Base-by-base conservation (phyloP, 495 filamentous ascomycete species). In the Neurospora sp. region DNA sequence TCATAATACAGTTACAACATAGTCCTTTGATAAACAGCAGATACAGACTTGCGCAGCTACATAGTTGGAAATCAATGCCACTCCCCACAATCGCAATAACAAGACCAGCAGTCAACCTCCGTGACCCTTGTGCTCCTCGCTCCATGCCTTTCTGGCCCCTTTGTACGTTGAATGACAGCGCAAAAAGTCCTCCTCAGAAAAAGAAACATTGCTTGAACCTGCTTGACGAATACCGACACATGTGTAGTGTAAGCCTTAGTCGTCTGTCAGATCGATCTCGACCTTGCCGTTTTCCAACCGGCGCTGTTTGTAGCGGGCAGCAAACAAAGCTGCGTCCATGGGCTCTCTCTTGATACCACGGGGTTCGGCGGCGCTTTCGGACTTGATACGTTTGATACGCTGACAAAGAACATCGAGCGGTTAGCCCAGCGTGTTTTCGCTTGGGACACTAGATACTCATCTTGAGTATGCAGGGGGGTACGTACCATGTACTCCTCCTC, bases 211-310 rank as follows among this genome's bases (percentile, higher is more conserved):
- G 22, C 8, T 14, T 31, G 48, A 61, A 31, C 2, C 22, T 16
- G 22, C 11, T 27, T 27, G 11, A 11, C 12, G 2, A 8, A 6
- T 8, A 4, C 11, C 12, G 22, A 61, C 22, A 1, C 48, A 31
- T 31, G 48, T 31, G 11, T 10, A 61, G 48, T 31, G 12, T 5
- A 2, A 61, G 16, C 20, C 20, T 68, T 42, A 73, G 20, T 73
- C 72, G 18, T 72, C 73, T 20, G 73, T 69, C 7, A 74, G 39
- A 31, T 72, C 70, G 6, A 72, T 18, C 70, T 69, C 35, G 31
- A 72, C 0, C 14, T 35, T 37, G 39, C 73, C 73, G 37, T 53
- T 38, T 6, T 44, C 39, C 44, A 72, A 11, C 31, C 71, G 38
- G n/a, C 73, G 73, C 5, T 37, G 35, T n/a, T 74, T 74, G 41